A percentile compares a stretch with the other conserved stretches of the same genome.
These are phyloP conservation scores for Podosphaera aphanis DNA, from an alignment of 2,329 filamentous ascomycete genomes.

Conservation along the genomic window DNA sequence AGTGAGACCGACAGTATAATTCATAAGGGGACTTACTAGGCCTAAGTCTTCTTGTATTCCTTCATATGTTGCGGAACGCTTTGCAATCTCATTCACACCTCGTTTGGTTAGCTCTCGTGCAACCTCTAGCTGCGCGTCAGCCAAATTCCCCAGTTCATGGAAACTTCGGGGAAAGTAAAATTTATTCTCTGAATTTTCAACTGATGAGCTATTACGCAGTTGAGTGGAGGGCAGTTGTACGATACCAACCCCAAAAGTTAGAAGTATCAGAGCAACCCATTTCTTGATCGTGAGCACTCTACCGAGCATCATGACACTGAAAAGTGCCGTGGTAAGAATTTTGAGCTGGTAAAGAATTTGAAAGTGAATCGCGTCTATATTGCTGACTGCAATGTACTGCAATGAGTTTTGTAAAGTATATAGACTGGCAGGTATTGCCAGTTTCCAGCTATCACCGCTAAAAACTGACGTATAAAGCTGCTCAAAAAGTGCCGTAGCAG, in stretches of 20 bases:
- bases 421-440: constrained; percentile 67
- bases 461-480: constrained; percentile 66
- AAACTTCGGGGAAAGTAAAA: constrained; percentile 56
- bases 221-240: constrained; percentile 48
- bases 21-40: constrained; percentile 33
- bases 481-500: constrained; percentile 56
- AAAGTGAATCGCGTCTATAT: constrained; percentile 78
- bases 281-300: constrained; percentile 45
- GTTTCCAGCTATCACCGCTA: constrained; percentile 78
- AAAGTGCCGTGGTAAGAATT: constrained; percentile 72
- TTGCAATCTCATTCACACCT: constrained; percentile 22
- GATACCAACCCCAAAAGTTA: constrained; percentile 63
- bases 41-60: constrained; percentile 49
- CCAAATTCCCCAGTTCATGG: constrained; percentile 48
- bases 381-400: constrained; percentile 77
- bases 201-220: constrained; percentile 30
- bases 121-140: constrained; percentile 25
- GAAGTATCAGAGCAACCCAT: constrained; percentile 58
- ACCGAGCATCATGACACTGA: constrained; percentile 57
- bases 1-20: constrained; percentile 53
- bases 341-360: constrained; percentile 88
- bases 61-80: constrained; percentile 71
- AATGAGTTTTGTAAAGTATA: constrained; percentile 88
- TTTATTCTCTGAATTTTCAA: constrained; percentile 32
- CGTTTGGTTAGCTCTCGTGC: constrained; percentile 27